phyloP scores from a whole-genome alignment of 2,329 filamentous ascomycete species.

The Aspergillus tubingensis region DNA sequence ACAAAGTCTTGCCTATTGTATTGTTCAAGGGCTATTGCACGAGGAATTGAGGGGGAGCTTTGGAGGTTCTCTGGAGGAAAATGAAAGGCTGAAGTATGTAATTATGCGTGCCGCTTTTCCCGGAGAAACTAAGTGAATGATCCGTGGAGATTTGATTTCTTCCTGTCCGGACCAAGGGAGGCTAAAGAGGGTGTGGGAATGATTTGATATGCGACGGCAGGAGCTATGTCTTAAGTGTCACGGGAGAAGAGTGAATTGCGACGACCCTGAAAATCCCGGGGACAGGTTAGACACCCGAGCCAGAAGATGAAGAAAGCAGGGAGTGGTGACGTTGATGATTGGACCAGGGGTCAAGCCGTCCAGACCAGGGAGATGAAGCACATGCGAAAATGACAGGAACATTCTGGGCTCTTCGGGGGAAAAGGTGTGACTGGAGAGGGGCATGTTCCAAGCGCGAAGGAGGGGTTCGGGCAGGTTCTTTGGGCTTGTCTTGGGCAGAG shows the following conservation, averaged over 20 bases:
- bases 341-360: slow-evolving; percentile 13
- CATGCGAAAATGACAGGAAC: slow-evolving; percentile 16
- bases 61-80: neutral
- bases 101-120: neutral
- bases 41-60: neutral
- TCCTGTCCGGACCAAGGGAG: slow-evolving; percentile 11
- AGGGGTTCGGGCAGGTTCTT: slow-evolving; percentile 10
- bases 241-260: slow-evolving; percentile 6
- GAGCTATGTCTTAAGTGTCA: slow-evolving; percentile 12
- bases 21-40: neutral
- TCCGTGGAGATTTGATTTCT: neutral
- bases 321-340: slow-evolving; percentile 19
- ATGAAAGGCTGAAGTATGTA: slow-evolving; percentile 1
- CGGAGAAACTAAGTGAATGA: neutral
- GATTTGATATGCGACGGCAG: slow-evolving; percentile 7
- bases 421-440: neutral
- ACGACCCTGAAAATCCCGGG: slow-evolving; percentile 18
- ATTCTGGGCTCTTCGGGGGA: slow-evolving; percentile 20
- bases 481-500: slow-evolving; percentile 2
- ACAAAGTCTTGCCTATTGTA: neutral
- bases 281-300: slow-evolving; percentile 17
- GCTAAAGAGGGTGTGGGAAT: slow-evolving; percentile 2
- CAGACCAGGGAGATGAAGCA: slow-evolving; percentile 7
- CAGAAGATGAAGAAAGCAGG: slow-evolving; percentile 13
- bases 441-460: neutral